Conservation (phyloP, 306 rosid species). For the Sechiopsis laciniata region DNA sequence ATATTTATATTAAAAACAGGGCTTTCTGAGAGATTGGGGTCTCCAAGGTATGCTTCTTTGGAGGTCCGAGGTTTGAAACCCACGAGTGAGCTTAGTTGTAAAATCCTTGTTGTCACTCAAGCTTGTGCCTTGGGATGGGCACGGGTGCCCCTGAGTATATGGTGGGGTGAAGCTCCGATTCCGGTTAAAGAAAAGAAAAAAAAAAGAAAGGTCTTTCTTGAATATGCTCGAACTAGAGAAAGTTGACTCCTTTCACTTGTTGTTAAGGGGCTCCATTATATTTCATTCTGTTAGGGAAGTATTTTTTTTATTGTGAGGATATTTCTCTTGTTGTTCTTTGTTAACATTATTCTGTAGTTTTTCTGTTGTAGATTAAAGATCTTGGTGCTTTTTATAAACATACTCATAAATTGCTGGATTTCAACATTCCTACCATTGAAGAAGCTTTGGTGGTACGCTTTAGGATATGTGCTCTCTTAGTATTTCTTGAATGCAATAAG, state of each 20-base stretch:
- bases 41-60: too few relatives aligned
- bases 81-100: too few relatives aligned
- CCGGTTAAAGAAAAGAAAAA: too few relatives aligned
- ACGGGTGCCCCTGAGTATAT: too few relatives aligned
- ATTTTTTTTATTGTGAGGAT: not conserved
- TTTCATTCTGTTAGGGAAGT: not conserved
- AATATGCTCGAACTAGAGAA: not conserved
- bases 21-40: too few relatives aligned
- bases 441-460: constrained; percentile 64
- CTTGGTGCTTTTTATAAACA: constrained; percentile 37
- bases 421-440: constrained; percentile 56
- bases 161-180: too few relatives aligned
- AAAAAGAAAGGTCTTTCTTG: not conserved
- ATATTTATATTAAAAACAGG: not conserved
- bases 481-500: not conserved
- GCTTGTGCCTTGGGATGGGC: too few relatives aligned
- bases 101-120: too few relatives aligned
- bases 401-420: constrained; percentile 37
- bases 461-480: constrained; percentile 12
- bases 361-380: constrained; percentile 59
- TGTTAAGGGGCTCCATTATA: not conserved
- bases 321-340: not conserved
- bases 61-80: too few relatives aligned
- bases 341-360: constrained; percentile 24
- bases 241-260: not conserved